These are phyloP conservation scores for Eucalyptus marginata DNA, from an alignment of 345 rosid species.

Conservation along the genomic window DNA sequence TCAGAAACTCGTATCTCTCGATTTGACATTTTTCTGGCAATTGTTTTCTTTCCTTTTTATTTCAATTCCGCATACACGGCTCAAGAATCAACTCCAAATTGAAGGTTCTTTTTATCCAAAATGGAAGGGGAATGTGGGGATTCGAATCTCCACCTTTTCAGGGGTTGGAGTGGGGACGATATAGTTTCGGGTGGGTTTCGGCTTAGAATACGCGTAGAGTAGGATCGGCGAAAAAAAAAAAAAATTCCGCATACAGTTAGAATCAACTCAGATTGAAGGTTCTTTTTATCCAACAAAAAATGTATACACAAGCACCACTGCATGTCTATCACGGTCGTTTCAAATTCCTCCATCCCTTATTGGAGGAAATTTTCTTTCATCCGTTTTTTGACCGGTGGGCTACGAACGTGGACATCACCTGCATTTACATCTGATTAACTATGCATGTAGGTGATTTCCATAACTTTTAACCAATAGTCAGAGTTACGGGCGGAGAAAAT, in stretches of 20 bases:
- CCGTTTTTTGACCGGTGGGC: background rate
- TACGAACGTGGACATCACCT: background rate
- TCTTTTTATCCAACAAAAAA: background rate
- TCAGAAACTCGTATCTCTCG: background rate
- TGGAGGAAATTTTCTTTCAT: background rate
- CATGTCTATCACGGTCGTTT: background rate
- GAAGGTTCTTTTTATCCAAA: background rate
- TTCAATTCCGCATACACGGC: background rate
- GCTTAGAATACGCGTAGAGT: too few species aligned
- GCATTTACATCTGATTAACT: background rate
- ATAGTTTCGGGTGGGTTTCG: too few species aligned
- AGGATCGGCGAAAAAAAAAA: too few species aligned
- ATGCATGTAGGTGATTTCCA: background rate
- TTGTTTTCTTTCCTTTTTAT: fast-evolving
- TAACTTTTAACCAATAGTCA: background rate
- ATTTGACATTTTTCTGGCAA: background rate
- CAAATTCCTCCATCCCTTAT: background rate
- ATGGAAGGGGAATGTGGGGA: too few species aligned
- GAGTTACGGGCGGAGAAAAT: background rate
- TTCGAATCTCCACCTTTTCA: too few species aligned
- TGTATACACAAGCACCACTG: background rate
- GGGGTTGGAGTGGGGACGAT: too few species aligned
- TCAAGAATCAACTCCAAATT: background rate
- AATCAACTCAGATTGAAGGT: background rate
- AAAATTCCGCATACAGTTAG: background rate